Percentiles rank a stretch among this genome's conserved stretches.
These are phyloP conservation scores for Geotrichum aggregatum DNA, from an alignment of 1,139 yeast species.

Conservation along the genomic window DNA sequence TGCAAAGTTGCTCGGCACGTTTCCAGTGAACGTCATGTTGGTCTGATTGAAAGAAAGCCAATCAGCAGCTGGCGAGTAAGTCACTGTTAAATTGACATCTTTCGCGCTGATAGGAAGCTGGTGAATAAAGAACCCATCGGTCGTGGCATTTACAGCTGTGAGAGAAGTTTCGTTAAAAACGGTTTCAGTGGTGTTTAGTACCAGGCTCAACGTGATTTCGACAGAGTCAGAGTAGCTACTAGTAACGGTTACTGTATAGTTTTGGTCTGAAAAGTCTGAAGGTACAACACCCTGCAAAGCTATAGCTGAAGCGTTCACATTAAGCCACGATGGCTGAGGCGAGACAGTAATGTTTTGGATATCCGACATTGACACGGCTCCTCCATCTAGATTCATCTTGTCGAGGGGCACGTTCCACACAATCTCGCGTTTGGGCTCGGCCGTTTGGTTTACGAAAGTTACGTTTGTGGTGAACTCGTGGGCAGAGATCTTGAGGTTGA, in stretches of 20 bases:
- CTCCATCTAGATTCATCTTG: slow-evolving; percentile 58
- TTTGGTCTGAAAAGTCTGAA: slow-evolving; percentile 43
- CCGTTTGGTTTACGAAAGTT: slow-evolving; percentile 49
- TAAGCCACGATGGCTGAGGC: slow-evolving; percentile 47
- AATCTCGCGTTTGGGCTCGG: slow-evolving; percentile 58
- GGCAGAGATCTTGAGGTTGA: slow-evolving; percentile 78
- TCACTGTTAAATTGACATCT: slow-evolving; percentile 4
- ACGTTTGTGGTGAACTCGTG: slow-evolving; percentile 69
- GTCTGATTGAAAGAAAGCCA: slow-evolving; percentile 16
- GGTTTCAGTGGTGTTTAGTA: neutral
- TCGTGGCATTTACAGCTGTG: slow-evolving; percentile 58
- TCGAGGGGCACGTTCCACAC: slow-evolving; percentile 57
- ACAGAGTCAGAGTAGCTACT: slow-evolving; percentile 67
- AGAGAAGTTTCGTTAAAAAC: slow-evolving; percentile 22
- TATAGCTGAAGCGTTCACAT: slow-evolving; percentile 43
- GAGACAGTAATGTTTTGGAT: slow-evolving; percentile 49
- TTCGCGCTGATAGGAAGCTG: slow-evolving; percentile 46
- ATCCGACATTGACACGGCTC: slow-evolving; percentile 46
- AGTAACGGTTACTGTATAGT: slow-evolving; percentile 48
- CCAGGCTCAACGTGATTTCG: slow-evolving; percentile 49
- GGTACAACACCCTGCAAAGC: slow-evolving; percentile 50
- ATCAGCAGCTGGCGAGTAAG: slow-evolving; percentile 15
- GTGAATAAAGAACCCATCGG: slow-evolving; percentile 52
- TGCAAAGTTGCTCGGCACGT: slow-evolving; percentile 17
- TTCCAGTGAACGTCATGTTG: slow-evolving; percentile 17